phyloP scores from a whole-genome alignment of 2,329 filamentous ascomycete species.

The Fusarium bactridioides region DNA sequence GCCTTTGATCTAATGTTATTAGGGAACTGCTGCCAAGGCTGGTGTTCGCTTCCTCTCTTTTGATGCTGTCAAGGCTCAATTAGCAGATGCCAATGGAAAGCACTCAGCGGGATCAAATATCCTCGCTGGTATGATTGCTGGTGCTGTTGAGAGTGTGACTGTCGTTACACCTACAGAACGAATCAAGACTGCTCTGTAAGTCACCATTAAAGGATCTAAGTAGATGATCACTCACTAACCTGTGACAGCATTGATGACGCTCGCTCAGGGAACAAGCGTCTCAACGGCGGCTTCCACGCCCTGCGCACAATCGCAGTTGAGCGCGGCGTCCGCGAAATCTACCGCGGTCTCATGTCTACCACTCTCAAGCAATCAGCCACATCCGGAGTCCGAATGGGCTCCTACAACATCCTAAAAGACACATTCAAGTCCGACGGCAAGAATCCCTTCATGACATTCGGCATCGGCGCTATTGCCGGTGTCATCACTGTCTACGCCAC shows the following conservation, averaged over 20 bases:
- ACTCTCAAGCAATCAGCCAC: slow-evolving; percentile 58
- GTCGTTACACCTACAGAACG: slow-evolving; percentile 74
- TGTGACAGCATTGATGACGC: slow-evolving; percentile 53
- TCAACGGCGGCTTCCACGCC: slow-evolving; percentile 44
- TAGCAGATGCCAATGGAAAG: slow-evolving; percentile 64
- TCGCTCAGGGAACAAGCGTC: slow-evolving; percentile 40
- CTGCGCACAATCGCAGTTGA: slow-evolving; percentile 47
- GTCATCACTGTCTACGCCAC: slow-evolving; percentile 66
- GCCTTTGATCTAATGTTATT: not conserved
- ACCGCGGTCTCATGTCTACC: slow-evolving; percentile 54
- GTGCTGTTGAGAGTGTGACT: slow-evolving; percentile 67
- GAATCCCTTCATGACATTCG: slow-evolving; percentile 59
- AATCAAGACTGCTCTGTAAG: slow-evolving; percentile 68
- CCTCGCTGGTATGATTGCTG: slow-evolving; percentile 70
- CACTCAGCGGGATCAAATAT: slow-evolving; percentile 65
- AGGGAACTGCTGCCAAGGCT: slow-evolving; percentile 69
- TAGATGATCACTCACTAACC: not conserved
- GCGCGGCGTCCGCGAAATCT: slow-evolving; percentile 53
- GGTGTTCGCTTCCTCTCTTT: slow-evolving; percentile 72
- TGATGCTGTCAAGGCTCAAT: slow-evolving; percentile 67
- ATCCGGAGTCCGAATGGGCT: slow-evolving; percentile 57
- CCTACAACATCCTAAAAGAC: slow-evolving; percentile 57
- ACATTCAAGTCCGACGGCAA: slow-evolving; percentile 27
- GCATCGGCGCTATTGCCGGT: slow-evolving; percentile 67
- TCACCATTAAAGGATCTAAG: too few relatives aligned